Evolutionary conservation across 306 rosid species (phyloP).

Genomic region (Ormosia emarginata): DNA sequence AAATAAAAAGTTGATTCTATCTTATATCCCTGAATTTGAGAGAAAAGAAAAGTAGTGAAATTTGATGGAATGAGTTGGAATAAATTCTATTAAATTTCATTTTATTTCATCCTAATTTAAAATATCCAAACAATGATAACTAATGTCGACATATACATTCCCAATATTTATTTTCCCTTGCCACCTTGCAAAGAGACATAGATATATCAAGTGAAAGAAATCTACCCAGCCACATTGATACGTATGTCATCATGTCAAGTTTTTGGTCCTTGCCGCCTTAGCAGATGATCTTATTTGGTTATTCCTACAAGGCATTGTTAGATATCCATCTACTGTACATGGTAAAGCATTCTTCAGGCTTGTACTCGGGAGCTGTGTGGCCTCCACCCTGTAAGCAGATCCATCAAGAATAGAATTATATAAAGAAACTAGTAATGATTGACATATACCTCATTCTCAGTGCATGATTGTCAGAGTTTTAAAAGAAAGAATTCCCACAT

Average conservation of each 20-base stretch:
- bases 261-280: neutral
- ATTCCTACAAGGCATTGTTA: constrained; percentile 13
- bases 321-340: constrained; percentile 53
- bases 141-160: no score
- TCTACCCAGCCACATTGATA: neutral
- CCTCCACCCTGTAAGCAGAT: constrained; percentile 49
- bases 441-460: neutral
- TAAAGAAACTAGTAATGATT: neutral
- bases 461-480: neutral
- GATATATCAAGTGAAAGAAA: neutral
- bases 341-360: constrained; percentile 38
- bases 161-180: no score
- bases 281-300: neutral
- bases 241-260: neutral
- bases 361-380: constrained; percentile 55
- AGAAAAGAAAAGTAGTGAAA: no score
- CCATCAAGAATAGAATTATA: neutral
- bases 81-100: no score
- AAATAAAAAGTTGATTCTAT: no score
- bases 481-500: neutral
- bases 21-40: no score
- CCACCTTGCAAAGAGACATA: neutral
- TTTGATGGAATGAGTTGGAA: no score
- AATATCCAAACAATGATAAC: no score
- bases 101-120: no score